A percentile compares a stretch with the other conserved stretches of the same genome.
These are phyloP conservation scores for Abelmoschus esculentus DNA, from an alignment of 345 rosid genomes.

Conservation along the genomic window DNA sequence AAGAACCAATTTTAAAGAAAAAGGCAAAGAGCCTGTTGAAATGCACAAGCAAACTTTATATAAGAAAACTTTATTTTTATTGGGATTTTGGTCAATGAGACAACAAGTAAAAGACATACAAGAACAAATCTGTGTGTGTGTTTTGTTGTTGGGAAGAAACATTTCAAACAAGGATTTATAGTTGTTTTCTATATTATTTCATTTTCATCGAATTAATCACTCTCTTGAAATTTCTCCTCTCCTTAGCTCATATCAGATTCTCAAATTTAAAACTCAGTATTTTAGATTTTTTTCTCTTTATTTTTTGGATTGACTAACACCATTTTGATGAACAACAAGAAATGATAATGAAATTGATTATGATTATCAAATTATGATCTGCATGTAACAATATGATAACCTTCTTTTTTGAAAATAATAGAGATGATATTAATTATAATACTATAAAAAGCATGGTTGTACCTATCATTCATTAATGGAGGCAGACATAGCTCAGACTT, in stretches of 20 bases:
- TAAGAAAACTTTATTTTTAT: conserved; percentile 22
- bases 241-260: neutral
- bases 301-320: conserved; percentile 25
- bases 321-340: conserved; percentile 26
- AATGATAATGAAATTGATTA: conserved; percentile 15
- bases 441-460: conserved; percentile 6
- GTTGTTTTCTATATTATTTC: conserved; percentile 33
- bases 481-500: no score
- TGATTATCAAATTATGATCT: conserved; percentile 15
- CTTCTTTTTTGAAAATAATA: no score
- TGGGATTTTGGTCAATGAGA: conserved; percentile 26
- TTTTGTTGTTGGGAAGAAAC: conserved; percentile 14
- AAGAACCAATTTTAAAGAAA: no score
- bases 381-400: conserved; percentile 26
- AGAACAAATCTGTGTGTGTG: neutral
- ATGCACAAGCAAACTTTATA: conserved; percentile 24
- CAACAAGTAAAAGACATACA: conserved; percentile 20
- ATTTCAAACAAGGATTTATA: conserved; percentile 33
- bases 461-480: conserved; percentile 27
- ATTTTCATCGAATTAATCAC: conserved; percentile 47
- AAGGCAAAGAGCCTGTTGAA: no score
- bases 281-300: conserved; percentile 6
- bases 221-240: neutral
- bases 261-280: neutral
- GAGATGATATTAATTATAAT: conserved; percentile 2